These are phyloP conservation scores for Adansonia grandidieri DNA, from an alignment of 441 rosid genomes.

Conservation along the genomic window DNA sequence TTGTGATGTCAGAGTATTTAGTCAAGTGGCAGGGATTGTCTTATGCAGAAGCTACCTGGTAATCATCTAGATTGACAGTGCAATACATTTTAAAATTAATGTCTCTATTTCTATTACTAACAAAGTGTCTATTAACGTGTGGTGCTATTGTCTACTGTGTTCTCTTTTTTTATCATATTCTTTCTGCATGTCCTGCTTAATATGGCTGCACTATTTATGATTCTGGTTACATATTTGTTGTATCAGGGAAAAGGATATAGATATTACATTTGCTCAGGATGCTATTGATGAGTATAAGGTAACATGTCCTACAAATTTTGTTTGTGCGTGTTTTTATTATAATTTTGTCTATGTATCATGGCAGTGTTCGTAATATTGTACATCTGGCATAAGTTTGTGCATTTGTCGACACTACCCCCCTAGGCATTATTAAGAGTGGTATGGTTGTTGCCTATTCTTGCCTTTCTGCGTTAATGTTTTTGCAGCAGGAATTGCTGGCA, in stretches of 20 bases:
- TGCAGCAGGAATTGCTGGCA: background rate
- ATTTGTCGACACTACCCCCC: background rate
- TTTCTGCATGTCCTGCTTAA: conserved; percentile 1
- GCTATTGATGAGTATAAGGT: conserved; percentile 98
- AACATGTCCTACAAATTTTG: conserved; percentile 18
- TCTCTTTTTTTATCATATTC: background rate
- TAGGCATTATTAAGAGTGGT: conserved; percentile 1
- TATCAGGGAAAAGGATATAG: conserved; percentile 93
- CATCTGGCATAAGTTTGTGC: background rate
- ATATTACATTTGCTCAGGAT: conserved; percentile 89
- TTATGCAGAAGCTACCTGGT: conserved; percentile 99
- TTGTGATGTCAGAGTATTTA: conserved; percentile 84
- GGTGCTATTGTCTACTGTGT: conserved; percentile 15
- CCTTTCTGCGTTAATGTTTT: background rate
- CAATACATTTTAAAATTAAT: conserved; percentile 8
- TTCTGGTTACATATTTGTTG: conserved; percentile 29
- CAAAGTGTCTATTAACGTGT: background rate
- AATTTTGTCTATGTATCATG: background rate
- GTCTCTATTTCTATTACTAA: background rate
- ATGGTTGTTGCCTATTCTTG: background rate
- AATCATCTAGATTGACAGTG: conserved; percentile 27
- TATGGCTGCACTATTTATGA: conserved; percentile 4
- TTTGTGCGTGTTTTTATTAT: background rate
- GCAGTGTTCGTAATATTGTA: background rate
- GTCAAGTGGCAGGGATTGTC: conserved; percentile 99